Percentiles rank a stretch among this genome's conserved stretches.
These are phyloP conservation scores for Ogataea chonburiensis DNA, from an alignment of 805 yeast genomes.

Conservation along the genomic window DNA sequence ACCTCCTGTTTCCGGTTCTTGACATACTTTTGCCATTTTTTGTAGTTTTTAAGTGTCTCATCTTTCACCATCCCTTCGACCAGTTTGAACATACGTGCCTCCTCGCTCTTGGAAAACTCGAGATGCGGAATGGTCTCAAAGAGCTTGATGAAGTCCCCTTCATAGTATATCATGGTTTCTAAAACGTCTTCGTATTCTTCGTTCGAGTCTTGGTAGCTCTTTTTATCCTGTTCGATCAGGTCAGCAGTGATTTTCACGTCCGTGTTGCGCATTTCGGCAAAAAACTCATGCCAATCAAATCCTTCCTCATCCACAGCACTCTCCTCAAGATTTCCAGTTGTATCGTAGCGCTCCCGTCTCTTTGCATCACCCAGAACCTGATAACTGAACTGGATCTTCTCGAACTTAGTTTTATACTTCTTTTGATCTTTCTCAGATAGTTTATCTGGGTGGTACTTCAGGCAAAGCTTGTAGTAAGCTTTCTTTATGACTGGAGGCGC, in stretches of 20 bases:
- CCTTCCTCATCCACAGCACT: constrained; percentile 33
- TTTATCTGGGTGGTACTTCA: constrained; percentile 73
- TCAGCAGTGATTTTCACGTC: constrained; percentile 54
- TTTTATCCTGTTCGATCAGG: constrained; percentile 66
- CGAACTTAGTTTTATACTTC: constrained; percentile 46
- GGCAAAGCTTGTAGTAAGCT: constrained; percentile 63
- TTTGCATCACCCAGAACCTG: constrained; percentile 59
- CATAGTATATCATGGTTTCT: constrained; percentile 47
- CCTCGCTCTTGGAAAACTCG: constrained; percentile 59
- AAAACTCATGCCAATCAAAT: constrained; percentile 61
- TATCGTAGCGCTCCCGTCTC: constrained; percentile 59
- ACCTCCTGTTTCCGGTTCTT: constrained; percentile 48
- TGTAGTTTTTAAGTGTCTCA: constrained; percentile 32
- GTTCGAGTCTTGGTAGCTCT: constrained; percentile 56
- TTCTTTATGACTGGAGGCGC: constrained; percentile 59
- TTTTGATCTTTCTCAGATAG: constrained; percentile 33
- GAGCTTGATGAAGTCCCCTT: constrained; percentile 65
- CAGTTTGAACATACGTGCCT: constrained; percentile 54
- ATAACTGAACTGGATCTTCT: constrained; percentile 73
- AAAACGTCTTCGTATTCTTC: constrained; percentile 66
- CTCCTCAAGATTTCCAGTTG: constrained; percentile 63
- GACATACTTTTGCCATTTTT: constrained; percentile 42
- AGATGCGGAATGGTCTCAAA: constrained; percentile 80
- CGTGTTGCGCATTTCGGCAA: constrained; percentile 41
- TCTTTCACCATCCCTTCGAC: constrained; percentile 46